Evolutionary conservation across 371 early-diverging fungal species (phyloP), one percentile per base, ranked within the genome.

Genomic region (Catenaria anguillulae): DNA sequence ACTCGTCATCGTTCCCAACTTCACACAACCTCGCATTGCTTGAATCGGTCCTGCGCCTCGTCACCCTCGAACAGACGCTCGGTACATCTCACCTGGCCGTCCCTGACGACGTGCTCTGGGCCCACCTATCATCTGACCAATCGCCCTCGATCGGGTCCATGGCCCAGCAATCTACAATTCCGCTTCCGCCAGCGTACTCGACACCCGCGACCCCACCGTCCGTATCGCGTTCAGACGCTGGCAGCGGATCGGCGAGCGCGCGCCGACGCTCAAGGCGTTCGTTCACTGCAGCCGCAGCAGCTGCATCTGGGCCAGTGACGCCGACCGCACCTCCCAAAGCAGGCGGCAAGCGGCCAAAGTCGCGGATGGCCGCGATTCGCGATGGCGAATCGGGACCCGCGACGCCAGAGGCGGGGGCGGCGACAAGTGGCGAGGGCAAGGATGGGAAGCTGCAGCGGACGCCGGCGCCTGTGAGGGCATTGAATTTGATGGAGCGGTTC

Each of bases 41-140:
- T 31, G 52, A 50, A 19, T 8, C 52, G 29, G 19, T 29, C 29
- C 31, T 50, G 10, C 52, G 52, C 12, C 52, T 50, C 0, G 13
- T 29, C 29, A 19, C 52, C 6, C 29, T 50, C 31, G 52, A 50
- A 31, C 26, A 29, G 15, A 29, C 52, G 52, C 52, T 50, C 31
- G 52, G 33, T 23, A 19, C 29, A 0, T 29, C 52, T 26, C 52
- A 50, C 52, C 52, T 50, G 21, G 26, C 26, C 29, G 31, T 50
- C 29, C 52, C 52, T 15, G 52, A 50, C 52, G 52, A 50, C 52
- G 15, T 15, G 52, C 52, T 50, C 15, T 50, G 52, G 52, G 52
- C 31, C 15, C 29, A 50, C 52, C 52, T 50, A 2, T 26, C 52
- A 13, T 21, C 8, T 17, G 29, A 50, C 52, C 52, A 50, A 29